These are phyloP conservation scores for Diaporthe longicolla DNA, from an alignment of 2,329 filamentous ascomycete species.

Conservation along the genomic window DNA sequence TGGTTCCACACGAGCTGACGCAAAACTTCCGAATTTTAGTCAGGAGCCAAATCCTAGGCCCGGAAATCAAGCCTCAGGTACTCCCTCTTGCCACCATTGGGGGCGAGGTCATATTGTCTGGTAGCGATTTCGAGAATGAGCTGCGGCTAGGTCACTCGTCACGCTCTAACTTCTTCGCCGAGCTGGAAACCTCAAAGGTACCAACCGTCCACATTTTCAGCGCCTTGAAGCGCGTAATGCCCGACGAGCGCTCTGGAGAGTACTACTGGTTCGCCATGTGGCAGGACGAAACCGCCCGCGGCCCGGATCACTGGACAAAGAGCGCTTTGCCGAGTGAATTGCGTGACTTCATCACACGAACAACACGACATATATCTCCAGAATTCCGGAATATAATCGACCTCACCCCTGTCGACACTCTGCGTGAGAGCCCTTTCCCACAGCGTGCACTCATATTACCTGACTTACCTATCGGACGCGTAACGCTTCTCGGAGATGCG, in stretches of 20 bases:
- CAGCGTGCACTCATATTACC: slow-evolving; percentile 2
- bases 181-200: not conserved
- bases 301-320: not conserved
- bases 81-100: not conserved
- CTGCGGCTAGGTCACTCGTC: slow-evolving; percentile 7
- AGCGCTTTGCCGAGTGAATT: not conserved
- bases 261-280: slow-evolving; percentile 7
- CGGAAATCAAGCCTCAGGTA: not conserved
- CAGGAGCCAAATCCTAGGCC: not conserved
- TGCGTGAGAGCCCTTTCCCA: not conserved
- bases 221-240: not conserved
- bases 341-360: not conserved
- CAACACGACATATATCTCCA: not conserved
- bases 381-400: not conserved
- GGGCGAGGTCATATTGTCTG: not conserved
- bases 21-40: not conserved
- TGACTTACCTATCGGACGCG: not conserved
- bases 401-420: not conserved
- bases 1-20: too few species aligned
- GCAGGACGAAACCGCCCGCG: not conserved
- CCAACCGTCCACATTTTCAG: not conserved
- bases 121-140: slow-evolving; percentile 15
- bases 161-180: not conserved
- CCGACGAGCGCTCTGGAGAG: slow-evolving; percentile 3
- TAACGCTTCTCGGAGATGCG: not conserved